Conservation (phyloP, 2,329 filamentous ascomycete genomes). For the Arthrocladium fulminans region DNA sequence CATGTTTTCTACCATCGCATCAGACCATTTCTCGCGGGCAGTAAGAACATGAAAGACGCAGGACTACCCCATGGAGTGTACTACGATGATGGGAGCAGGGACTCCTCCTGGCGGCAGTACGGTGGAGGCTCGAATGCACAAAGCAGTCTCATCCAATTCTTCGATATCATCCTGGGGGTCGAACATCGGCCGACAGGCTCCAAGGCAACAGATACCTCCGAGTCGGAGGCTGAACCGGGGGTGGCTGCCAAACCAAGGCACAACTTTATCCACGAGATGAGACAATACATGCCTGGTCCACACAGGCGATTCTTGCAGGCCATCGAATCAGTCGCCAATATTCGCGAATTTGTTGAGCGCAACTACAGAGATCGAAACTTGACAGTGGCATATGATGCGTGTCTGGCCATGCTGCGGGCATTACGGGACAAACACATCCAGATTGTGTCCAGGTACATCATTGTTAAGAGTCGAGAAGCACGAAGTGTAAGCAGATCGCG, state of each 20-base stretch:
- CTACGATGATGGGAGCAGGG: slow-evolving; percentile 70
- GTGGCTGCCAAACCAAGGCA: slow-evolving; percentile 51
- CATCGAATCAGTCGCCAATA: slow-evolving; percentile 70
- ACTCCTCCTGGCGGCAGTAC: slow-evolving; percentile 67
- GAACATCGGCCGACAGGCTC: slow-evolving; percentile 85
- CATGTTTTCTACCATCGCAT: slow-evolving; percentile 93
- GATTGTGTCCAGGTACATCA: slow-evolving; percentile 92
- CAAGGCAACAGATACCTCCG: slow-evolving; percentile 35
- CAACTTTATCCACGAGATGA: slow-evolving; percentile 96
- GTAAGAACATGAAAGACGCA: slow-evolving; percentile 95
- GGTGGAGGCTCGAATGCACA: slow-evolving; percentile 94
- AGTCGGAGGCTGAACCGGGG: slow-evolving; percentile 39
- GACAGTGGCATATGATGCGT: slow-evolving; percentile 79
- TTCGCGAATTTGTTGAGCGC: slow-evolving; percentile 68
- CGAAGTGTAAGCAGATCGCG: slow-evolving; percentile 51
- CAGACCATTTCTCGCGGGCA: slow-evolving; percentile 88
- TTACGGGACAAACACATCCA: slow-evolving; percentile 93
- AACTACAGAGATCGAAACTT: slow-evolving; percentile 56
- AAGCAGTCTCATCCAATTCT: slow-evolving; percentile 94
- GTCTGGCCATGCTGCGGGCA: slow-evolving; percentile 65
- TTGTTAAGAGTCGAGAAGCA: slow-evolving; percentile 72
- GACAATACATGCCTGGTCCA: slow-evolving; percentile 88
- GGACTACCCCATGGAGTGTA: slow-evolving; percentile 79
- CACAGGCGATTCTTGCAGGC: slow-evolving; percentile 84
- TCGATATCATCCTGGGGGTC: slow-evolving; percentile 82